A percentile compares a stretch with the other conserved stretches of the same genome.
phyloP scores from a whole-genome alignment of 305 asterid species.

The Fraxinus nigra region DNA sequence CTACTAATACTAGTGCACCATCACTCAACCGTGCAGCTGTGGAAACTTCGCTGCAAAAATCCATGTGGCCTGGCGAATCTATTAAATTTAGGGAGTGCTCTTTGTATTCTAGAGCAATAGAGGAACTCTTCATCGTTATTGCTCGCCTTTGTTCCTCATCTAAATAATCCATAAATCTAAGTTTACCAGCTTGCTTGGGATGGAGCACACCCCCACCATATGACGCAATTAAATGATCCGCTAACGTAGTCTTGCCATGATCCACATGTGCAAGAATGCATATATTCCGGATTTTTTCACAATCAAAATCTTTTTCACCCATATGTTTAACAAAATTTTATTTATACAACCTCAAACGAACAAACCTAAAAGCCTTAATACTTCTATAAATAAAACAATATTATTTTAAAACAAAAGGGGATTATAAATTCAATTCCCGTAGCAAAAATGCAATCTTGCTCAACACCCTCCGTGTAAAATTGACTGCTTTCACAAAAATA shows the following conservation, averaged over 20 bases:
- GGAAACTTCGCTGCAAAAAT: slow-evolving; percentile 94
- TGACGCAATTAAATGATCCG: slow-evolving; percentile 86
- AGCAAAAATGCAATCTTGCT: neutral
- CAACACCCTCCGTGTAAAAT: neutral
- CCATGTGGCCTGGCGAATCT: slow-evolving; percentile 99
- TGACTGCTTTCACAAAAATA: neutral
- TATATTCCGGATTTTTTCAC: slow-evolving; percentile 49
- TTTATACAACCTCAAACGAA: neutral
- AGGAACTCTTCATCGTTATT: slow-evolving; percentile 95
- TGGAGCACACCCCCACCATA: slow-evolving; percentile 93
- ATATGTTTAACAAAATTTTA: neutral
- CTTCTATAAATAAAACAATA: neutral
- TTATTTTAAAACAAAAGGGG: neutral
- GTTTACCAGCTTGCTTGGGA: slow-evolving; percentile 95
- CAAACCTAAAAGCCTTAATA: neutral
- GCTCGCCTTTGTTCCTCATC: slow-evolving; percentile 98
- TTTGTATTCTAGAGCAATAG: slow-evolving; percentile 61
- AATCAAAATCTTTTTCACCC: neutral
- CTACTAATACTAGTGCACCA: slow-evolving; percentile 85
- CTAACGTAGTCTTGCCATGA: slow-evolving; percentile 94
- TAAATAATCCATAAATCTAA: slow-evolving; percentile 90
- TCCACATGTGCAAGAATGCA: slow-evolving; percentile 98
- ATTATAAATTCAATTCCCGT: neutral
- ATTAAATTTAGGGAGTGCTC: slow-evolving; percentile 64
- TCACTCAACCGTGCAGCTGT: slow-evolving; percentile 96